Percentiles rank a stretch among this genome's conserved stretches.
Evolutionary conservation across 768 basidiomycete species (phyloP).

Genomic region (Agaricus bisporus): DNA sequence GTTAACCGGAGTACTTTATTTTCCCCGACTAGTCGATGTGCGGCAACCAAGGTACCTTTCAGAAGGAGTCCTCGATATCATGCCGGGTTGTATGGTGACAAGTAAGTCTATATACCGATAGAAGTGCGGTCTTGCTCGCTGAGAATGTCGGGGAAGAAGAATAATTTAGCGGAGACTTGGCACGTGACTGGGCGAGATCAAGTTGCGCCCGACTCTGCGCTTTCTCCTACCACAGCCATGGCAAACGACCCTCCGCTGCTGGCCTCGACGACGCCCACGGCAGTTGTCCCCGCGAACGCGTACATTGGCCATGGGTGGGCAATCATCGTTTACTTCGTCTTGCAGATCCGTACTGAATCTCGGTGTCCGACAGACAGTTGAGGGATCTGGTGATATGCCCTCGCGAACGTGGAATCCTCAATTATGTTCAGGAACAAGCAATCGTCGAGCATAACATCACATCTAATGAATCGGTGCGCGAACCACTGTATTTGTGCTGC

Average conservation of each 20-base stretch:
- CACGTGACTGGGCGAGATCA: neutral
- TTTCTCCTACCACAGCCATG: slow-evolving; percentile 28
- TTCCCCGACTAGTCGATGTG: too few species aligned
- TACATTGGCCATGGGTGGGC: slow-evolving; percentile 61
- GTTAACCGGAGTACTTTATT: too few species aligned
- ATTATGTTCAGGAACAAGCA: slow-evolving; percentile 47
- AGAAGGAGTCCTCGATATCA: too few species aligned
- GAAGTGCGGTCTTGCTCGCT: too few species aligned
- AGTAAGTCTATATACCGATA: too few species aligned
- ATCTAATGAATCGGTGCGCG: slow-evolving; percentile 39
- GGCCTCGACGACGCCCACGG: slow-evolving; percentile 35
- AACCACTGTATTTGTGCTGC: slow-evolving; percentile 1
- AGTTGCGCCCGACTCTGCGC: neutral
- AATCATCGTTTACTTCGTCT: slow-evolving; percentile 9
- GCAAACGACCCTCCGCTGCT: slow-evolving; percentile 40
- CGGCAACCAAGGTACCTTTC: too few species aligned
- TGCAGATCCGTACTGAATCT: neutral
- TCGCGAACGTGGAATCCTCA: slow-evolving; percentile 54
- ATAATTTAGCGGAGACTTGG: too few species aligned
- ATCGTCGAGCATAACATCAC: slow-evolving; percentile 60
- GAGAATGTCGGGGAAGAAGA: too few species aligned
- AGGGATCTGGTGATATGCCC: slow-evolving; percentile 78
- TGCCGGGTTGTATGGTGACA: too few species aligned
- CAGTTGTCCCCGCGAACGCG: slow-evolving; percentile 36
- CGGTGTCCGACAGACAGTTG: slow-evolving; percentile 47